Percentiles rank a stretch among this genome's conserved stretches.
Evolutionary conservation across 2,329 filamentous ascomycete species (phyloP).

Genomic region (Paradendryphiella salina): DNA sequence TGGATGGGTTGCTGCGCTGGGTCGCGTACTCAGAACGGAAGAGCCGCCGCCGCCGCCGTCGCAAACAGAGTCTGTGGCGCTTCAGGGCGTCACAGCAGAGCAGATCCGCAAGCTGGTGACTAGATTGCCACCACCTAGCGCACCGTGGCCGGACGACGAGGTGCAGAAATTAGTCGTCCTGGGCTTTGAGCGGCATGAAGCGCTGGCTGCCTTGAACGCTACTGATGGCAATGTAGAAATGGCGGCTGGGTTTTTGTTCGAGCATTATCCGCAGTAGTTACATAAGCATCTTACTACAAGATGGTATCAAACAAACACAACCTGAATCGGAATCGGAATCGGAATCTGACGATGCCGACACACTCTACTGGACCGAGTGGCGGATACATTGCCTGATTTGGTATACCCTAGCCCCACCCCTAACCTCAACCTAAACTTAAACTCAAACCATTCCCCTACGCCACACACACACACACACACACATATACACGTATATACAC

Average conservation of each 20-base stretch:
- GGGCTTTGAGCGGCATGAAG: conserved; percentile 52
- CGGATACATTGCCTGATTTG: no score
- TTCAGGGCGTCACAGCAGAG: conserved; percentile 34
- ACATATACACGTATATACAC: no score
- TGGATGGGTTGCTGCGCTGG: conserved; percentile 72
- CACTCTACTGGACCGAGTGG: no score
- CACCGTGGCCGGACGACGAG: conserved; percentile 48
- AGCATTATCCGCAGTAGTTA: conserved; percentile 40
- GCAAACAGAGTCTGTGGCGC: conserved; percentile 17
- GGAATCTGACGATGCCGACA: no score
- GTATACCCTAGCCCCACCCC: no score
- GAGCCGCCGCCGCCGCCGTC: conserved; percentile 23
- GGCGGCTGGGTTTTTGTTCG: conserved; percentile 54
- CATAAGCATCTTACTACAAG: no score
- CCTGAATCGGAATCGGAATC: no score
- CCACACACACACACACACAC: no score
- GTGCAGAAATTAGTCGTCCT: conserved; percentile 51
- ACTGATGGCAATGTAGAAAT: conserved; percentile 56
- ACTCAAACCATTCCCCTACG: no score
- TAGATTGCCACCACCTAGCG: conserved; percentile 36
- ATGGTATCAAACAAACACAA: no score
- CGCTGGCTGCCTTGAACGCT: conserved; percentile 53
- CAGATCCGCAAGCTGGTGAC: conserved; percentile 42
- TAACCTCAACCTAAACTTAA: no score
- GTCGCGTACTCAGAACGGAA: conserved; percentile 46